Conservation (phyloP, 2,329 filamentous ascomycete genomes). For the Cordyceps farinosa region DNA sequence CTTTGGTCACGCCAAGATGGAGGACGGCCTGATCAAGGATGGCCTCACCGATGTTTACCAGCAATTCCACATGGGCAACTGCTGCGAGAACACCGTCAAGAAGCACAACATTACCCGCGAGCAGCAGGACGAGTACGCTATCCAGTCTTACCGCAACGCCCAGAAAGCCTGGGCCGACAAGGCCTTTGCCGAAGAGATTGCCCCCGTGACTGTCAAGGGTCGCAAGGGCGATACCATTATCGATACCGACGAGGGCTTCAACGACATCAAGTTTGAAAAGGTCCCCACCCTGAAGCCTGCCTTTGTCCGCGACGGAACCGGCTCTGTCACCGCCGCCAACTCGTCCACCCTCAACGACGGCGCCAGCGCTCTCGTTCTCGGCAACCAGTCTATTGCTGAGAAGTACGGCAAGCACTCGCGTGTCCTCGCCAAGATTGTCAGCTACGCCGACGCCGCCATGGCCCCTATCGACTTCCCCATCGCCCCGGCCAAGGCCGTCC, state of each 20-base stretch:
- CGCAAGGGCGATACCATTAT: slow-evolving; percentile 80
- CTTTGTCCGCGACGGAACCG: slow-evolving; percentile 79
- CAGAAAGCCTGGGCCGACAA: slow-evolving; percentile 83
- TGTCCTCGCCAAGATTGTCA: slow-evolving; percentile 81
- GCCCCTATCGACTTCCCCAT: slow-evolving; percentile 93
- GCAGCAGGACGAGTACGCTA: slow-evolving; percentile 87
- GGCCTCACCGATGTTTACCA: slow-evolving; percentile 96
- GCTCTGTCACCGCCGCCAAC: slow-evolving; percentile 92
- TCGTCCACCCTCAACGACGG: slow-evolving; percentile 93
- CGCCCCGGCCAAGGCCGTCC: slow-evolving; percentile 87
- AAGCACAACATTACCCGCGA: slow-evolving; percentile 76
- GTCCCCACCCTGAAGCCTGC: slow-evolving; percentile 83
- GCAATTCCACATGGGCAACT: slow-evolving; percentile 96
- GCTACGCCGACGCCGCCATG: slow-evolving; percentile 83
- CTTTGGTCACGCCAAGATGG: slow-evolving; percentile 82
- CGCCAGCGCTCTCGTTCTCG: slow-evolving; percentile 83
- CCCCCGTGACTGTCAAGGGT: slow-evolving; percentile 77
- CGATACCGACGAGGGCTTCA: slow-evolving; percentile 82
- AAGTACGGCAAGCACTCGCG: slow-evolving; percentile 74
- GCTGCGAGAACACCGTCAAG: slow-evolving; percentile 91
- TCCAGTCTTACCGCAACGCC: slow-evolving; percentile 82
- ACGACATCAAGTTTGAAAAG: slow-evolving; percentile 83
- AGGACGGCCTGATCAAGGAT: slow-evolving; percentile 92
- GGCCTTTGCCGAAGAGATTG: slow-evolving; percentile 85
- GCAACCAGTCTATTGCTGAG: slow-evolving; percentile 73